These are phyloP conservation scores for Theobroma cacao DNA, from an alignment of 345 rosid species.

Conservation along the genomic window DNA sequence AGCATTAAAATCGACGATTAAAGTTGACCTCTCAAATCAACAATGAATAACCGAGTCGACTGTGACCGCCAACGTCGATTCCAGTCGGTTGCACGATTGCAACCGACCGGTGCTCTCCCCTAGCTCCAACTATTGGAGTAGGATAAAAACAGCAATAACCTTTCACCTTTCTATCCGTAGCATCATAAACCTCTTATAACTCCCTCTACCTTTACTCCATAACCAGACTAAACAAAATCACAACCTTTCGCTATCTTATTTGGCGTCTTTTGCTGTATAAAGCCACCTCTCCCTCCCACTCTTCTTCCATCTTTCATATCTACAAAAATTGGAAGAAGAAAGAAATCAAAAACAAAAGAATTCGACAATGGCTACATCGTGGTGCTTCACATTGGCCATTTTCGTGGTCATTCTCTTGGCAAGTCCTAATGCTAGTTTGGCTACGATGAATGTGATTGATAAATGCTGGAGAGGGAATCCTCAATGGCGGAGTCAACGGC, in stretches of 20 bases:
- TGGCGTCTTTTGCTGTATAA: neutral
- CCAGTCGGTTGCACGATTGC: no score
- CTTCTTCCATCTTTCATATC: neutral
- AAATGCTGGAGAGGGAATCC: slow-evolving; percentile 60
- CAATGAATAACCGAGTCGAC: no score
- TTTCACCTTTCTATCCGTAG: neutral
- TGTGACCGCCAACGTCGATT: no score
- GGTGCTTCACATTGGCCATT: slow-evolving; percentile 21
- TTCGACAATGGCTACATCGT: neutral
- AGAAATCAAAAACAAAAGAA: neutral
- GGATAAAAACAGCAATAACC: neutral
- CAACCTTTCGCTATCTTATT: neutral
- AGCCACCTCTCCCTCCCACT: neutral
- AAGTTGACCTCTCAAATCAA: no score
- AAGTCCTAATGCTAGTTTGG: neutral
- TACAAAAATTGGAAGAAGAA: neutral
- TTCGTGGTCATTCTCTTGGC: slow-evolving; percentile 13
- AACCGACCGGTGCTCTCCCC: no score
- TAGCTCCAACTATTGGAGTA: neutral
- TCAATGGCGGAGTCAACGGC: slow-evolving; percentile 45
- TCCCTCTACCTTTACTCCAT: neutral
- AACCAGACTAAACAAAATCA: neutral
- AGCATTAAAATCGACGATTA: no score
- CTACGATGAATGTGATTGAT: slow-evolving; percentile 62
- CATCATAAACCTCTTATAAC: neutral